These are phyloP conservation scores for Fomitopsis betulina DNA, from an alignment of 1,284 basidiomycete genomes.

Conservation along the genomic window DNA sequence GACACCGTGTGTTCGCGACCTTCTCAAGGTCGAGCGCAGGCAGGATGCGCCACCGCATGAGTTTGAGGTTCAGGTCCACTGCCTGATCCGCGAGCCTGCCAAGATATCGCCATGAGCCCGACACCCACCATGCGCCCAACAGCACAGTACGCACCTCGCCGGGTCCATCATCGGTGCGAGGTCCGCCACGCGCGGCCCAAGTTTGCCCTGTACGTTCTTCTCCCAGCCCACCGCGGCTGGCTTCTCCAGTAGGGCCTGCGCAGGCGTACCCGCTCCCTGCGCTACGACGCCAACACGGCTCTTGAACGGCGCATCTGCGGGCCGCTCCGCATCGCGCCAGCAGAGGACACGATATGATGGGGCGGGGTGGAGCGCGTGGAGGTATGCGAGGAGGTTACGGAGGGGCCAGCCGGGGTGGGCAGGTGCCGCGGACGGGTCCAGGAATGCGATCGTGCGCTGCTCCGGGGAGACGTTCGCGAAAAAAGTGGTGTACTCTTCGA, in stretches of 20 bases:
- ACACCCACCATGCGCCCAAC: too few relatives aligned
- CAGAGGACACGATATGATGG: constrained; percentile 63
- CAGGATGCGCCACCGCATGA: constrained; percentile 97
- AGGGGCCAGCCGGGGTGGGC: constrained; percentile 91
- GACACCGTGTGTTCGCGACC: constrained; percentile 74
- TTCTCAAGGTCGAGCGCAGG: constrained; percentile 88
- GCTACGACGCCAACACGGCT: constrained; percentile 56
- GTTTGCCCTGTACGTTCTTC: constrained; percentile 79
- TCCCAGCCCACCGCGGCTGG: constrained; percentile 92
- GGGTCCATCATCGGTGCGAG: constrained; percentile 97
- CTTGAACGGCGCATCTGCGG: constrained; percentile 46
- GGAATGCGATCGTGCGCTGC: constrained; percentile 69
- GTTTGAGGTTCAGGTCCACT: constrained; percentile 93
- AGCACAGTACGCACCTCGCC: constrained; percentile 38
- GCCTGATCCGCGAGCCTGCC: constrained; percentile 88
- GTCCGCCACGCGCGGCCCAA: constrained; percentile 87
- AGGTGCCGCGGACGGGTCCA: constrained; percentile 82
- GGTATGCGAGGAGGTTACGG: constrained; percentile 85
- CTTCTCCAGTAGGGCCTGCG: constrained; percentile 3
- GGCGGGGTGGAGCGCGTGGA: constrained; percentile 52
- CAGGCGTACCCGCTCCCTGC: constrained; percentile 21
- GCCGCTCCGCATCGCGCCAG: constrained; percentile 60
- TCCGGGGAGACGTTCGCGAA: constrained; percentile 38
- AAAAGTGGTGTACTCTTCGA: constrained; percentile 55
- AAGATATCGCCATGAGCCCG: background rate